A percentile compares a stretch with the other conserved stretches of the same genome.
Evolutionary conservation across 441 rosid species (phyloP).

Genomic region (Euphorbia schlechtendalii): DNA sequence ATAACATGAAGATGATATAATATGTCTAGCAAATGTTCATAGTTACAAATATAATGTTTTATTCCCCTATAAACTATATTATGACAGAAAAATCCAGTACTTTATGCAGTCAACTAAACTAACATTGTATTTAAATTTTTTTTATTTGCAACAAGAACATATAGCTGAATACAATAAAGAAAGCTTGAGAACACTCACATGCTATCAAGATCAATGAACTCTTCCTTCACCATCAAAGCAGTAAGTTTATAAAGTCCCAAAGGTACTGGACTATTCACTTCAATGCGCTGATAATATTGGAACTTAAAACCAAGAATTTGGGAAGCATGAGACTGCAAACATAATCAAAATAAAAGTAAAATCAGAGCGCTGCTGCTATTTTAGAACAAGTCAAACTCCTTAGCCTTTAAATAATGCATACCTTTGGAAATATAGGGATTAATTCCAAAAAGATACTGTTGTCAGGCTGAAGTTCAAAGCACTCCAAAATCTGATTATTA

Average conservation of each 20-base stretch:
- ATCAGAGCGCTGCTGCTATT: neutral
- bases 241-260: slow-evolving; percentile 91
- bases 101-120: neutral
- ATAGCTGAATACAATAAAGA: neutral
- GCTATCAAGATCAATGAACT: slow-evolving; percentile 92
- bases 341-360: slow-evolving; percentile 20
- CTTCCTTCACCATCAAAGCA: slow-evolving; percentile 90
- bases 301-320: slow-evolving; percentile 99
- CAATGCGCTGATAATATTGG: slow-evolving; percentile 92
- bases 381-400: neutral
- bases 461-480: slow-evolving; percentile 91
- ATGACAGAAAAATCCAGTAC: neutral
- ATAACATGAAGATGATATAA: neutral
- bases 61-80: neutral
- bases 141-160: neutral
- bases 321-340: slow-evolving; percentile 98
- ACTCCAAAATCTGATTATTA: slow-evolving; percentile 77
- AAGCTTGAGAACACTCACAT: slow-evolving; percentile 51
- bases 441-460: slow-evolving; percentile 65
- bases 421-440: slow-evolving; percentile 98
- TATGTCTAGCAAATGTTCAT: neutral
- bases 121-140: neutral
- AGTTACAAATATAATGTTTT: neutral
- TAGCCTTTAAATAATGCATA: slow-evolving; percentile 20
- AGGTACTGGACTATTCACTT: slow-evolving; percentile 79